Evolutionary conservation across 352 stramenopile genomes (phyloP).

Genomic region (Phytopythium sindhum): DNA sequence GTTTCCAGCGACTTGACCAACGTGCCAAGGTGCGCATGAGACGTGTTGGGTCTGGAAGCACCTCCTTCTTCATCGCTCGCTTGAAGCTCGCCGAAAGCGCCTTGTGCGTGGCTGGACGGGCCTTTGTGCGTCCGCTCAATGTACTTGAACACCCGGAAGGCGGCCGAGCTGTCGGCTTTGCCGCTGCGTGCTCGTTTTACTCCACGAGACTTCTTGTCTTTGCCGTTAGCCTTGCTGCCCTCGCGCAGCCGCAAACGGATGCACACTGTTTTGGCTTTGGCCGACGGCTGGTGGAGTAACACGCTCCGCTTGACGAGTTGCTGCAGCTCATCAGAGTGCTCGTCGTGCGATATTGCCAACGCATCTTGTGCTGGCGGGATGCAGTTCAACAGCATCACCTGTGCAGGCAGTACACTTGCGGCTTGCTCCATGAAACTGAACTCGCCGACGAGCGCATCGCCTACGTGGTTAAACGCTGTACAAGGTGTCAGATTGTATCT

Average conservation of each 20-base stretch:
- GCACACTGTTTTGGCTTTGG: slow-evolving; percentile 20
- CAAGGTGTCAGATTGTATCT: not conserved
- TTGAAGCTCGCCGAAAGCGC: not conserved
- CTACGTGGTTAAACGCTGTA: slow-evolving; percentile 50
- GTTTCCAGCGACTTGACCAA: slow-evolving; percentile 39
- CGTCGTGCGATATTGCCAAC: not conserved
- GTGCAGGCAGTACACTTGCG: slow-evolving; percentile 9
- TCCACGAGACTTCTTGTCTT: slow-evolving; percentile 6
- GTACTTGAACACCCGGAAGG: slow-evolving; percentile 21
- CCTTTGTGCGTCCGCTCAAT: slow-evolving; percentile 60
- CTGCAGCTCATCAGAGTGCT: slow-evolving; percentile 10
- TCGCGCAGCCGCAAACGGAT: slow-evolving; percentile 34
- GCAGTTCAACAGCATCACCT: slow-evolving; percentile 44
- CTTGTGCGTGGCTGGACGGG: not conserved
- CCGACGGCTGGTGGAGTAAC: slow-evolving; percentile 35
- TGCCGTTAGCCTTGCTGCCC: slow-evolving; percentile 18
- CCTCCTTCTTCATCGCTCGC: not conserved
- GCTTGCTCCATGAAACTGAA: slow-evolving; percentile 13
- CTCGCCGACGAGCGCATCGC: slow-evolving; percentile 26
- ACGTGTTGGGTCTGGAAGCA: slow-evolving; percentile 4
- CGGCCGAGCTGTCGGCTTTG: slow-evolving; percentile 7
- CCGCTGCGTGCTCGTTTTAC: slow-evolving; percentile 33
- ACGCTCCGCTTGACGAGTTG: slow-evolving; percentile 44
- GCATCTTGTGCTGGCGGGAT: slow-evolving; percentile 7
- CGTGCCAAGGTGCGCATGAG: slow-evolving; percentile 36